phyloP scores from a whole-genome alignment of 2,329 filamentous ascomycete species.

The Colletotrichum navitas region DNA sequence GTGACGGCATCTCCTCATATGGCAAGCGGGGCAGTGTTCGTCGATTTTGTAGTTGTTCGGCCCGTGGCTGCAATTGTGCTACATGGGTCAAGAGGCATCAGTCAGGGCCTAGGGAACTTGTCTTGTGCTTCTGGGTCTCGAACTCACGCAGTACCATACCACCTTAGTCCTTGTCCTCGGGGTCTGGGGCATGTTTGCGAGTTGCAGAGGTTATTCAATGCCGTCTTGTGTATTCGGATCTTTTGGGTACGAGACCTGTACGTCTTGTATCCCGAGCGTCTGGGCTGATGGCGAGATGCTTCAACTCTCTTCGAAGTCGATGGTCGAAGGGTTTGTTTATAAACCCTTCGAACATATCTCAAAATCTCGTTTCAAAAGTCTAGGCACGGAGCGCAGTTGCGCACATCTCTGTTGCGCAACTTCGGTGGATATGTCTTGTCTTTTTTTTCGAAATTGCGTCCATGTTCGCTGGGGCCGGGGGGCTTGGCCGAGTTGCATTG shows the following conservation, averaged over 20 bases:
- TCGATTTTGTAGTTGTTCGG: slow-evolving; percentile 1
- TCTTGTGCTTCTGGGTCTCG: not conserved
- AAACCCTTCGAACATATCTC: not conserved
- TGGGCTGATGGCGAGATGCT: not conserved
- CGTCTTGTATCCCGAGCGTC: not conserved
- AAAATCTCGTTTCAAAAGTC: not conserved
- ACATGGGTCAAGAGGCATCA: not conserved
- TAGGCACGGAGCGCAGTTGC: slow-evolving; percentile 7
- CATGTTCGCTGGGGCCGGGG: not conserved
- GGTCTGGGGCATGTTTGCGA: not conserved
- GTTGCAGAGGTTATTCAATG: not conserved
- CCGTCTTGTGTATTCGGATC: not conserved
- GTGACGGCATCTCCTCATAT: not conserved
- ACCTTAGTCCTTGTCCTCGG: not conserved
- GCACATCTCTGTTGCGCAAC: not conserved
- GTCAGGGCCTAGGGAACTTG: not conserved
- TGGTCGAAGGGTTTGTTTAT: not conserved
- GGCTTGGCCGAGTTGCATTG: not conserved
- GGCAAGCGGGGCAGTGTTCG: not conserved
- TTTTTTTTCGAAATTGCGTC: not conserved
- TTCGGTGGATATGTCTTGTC: not conserved
- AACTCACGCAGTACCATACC: slow-evolving; percentile 21
- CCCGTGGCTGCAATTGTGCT: slow-evolving; percentile 8
- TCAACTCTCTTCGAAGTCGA: not conserved
- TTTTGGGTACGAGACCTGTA: not conserved